Evolutionary conservation across 2,329 filamentous ascomycete genomes (phyloP).

Genomic region (Pseudogymnoascus sp.): DNA sequence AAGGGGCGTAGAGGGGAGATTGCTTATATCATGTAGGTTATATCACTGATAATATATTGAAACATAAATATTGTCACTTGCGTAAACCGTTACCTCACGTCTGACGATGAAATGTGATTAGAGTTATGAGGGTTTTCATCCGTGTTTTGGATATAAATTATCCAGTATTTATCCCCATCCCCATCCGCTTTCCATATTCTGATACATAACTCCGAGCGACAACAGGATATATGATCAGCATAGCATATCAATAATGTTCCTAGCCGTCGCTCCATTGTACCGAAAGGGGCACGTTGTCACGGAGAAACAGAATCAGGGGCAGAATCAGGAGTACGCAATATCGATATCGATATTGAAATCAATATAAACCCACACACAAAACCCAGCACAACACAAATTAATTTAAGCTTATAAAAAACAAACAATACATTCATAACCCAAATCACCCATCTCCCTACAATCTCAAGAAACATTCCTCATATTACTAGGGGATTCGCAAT

Average conservation of each 20-base stretch:
- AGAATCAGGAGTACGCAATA: neutral
- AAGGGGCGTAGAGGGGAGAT: neutral
- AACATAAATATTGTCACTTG: neutral
- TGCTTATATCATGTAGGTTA: neutral
- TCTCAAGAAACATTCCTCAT: neutral
- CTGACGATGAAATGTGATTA: neutral
- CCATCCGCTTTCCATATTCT: neutral
- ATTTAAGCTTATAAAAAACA: neutral
- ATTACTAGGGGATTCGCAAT: neutral
- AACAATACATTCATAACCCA: neutral
- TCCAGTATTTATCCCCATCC: neutral
- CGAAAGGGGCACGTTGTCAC: neutral
- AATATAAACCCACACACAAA: neutral
- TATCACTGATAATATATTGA: neutral
- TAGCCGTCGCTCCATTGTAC: neutral
- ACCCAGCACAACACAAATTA: neutral
- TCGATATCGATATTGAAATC: neutral
- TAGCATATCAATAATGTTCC: neutral
- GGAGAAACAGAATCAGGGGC: neutral
- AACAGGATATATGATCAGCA: neutral
- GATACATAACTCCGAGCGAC: neutral
- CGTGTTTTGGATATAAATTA: neutral
- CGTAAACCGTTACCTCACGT: neutral
- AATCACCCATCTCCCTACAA: neutral
- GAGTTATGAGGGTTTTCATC: neutral